These are phyloP conservation scores for Ascochyta koolunga DNA, from an alignment of 2,329 filamentous ascomycete species.

Conservation along the genomic window DNA sequence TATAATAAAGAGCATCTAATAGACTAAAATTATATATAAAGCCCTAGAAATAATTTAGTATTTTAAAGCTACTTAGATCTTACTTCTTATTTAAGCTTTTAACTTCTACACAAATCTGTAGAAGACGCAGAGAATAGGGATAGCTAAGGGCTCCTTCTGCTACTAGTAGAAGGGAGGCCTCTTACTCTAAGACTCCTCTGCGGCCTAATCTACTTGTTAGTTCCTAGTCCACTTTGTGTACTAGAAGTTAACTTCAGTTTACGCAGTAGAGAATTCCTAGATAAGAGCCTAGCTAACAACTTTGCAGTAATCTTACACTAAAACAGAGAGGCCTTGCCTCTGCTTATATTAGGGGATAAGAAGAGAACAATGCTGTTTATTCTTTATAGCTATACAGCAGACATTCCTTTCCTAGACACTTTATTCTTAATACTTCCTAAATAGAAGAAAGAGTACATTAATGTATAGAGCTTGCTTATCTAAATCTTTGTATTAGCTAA, in stretches of 20 bases:
- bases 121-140: not conserved
- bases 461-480: not conserved
- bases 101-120: not conserved
- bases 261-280: not conserved
- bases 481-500: not conserved
- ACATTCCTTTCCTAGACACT: not conserved
- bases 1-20: not conserved
- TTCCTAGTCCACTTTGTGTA: not conserved
- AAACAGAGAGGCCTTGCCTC: not conserved
- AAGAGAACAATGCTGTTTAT: not conserved
- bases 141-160: not conserved
- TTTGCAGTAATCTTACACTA: not conserved
- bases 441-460: not conserved
- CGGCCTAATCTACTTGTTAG: not conserved
- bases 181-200: not conserved
- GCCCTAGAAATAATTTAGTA: not conserved
- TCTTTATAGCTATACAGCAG: not conserved
- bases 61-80: not conserved
- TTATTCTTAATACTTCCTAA: not conserved
- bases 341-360: not conserved
- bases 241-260: not conserved
- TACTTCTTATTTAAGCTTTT: not conserved
- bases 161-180: slow-evolving; percentile 2
- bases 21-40: not conserved
- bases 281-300: no score